These are phyloP conservation scores for Astragalus membranaceus DNA, from an alignment of 306 rosid species.

Conservation along the genomic window DNA sequence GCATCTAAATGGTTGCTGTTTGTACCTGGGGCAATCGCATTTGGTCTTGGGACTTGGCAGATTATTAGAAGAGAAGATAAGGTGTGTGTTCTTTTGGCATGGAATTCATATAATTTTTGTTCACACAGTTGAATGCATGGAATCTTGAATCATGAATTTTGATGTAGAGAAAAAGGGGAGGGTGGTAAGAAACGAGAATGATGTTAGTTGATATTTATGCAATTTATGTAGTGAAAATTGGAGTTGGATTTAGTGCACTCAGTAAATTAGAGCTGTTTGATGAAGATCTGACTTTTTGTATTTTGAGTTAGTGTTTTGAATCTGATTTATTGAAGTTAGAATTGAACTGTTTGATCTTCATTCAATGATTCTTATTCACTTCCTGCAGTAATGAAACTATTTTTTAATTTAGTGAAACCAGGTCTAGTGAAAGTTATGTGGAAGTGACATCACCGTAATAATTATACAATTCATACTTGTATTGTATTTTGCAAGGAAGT, in stretches of 20 bases:
- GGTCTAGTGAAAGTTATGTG: background rate
- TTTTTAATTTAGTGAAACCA: background rate
- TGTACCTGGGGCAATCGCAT: constrained; percentile 83
- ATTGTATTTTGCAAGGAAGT: background rate
- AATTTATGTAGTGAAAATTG: background rate
- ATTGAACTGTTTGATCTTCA: background rate
- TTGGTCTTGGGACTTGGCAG: constrained; percentile 99
- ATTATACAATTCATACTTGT: background rate
- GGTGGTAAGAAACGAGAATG: background rate
- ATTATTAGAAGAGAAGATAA: constrained; percentile 82
- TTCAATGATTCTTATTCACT: background rate
- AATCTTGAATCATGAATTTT: background rate
- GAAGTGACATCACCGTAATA: background rate
- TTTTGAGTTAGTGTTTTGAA: background rate
- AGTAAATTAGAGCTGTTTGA: background rate
- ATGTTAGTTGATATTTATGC: background rate
- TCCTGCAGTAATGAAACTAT: background rate
- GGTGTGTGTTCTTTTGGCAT: constrained; percentile 25
- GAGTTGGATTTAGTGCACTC: background rate
- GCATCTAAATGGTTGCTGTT: constrained; percentile 62
- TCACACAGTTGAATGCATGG: background rate
- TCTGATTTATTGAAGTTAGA: background rate
- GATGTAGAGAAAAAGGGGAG: background rate
- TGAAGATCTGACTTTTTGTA: background rate
- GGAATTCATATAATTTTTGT: background rate